Evolutionary conservation across 768 basidiomycete species (phyloP), one percentile per base, ranked within the genome.

Genomic region (Amanita phalloides): DNA sequence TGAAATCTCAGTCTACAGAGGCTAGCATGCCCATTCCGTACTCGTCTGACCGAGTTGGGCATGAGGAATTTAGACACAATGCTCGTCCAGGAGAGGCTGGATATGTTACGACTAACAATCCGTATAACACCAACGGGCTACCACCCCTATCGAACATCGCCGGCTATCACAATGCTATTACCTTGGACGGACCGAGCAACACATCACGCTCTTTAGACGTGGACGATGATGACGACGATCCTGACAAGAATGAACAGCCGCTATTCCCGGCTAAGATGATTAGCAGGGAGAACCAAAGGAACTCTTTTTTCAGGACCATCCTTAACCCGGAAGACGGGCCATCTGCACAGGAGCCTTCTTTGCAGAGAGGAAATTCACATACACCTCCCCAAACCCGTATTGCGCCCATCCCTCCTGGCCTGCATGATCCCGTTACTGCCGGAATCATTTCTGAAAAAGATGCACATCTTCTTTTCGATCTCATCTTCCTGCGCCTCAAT

Each of bases 251-350:
- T 48, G 81, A 83, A 45, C 81, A 84, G 53, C 66, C 70, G 42
- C 76, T 87, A 55, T 86, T 81, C 64, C 88, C 90, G 28, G 84
- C 78, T 37, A 81, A 81, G 60, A 70, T 90, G 55, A 88, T 90
- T 62, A 73, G 78, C 57, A 74, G 71, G 61, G 87, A 90, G 68
- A 81, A 77, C 58, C 71, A 77, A 58, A 73, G 81, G 48, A 82
- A 86, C 57, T 83, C 84, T 2, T 92, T 88, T 71, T 90, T 92
- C 65, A 73, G 82, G 57, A 90, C 86, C 10, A 86, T 92, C 54
- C 79, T 92, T 57, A 86, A 87, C 61, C 83, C 86, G 20, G 77
- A 80, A 58, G 78, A 79, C 51, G 64, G 71, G 45, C 68, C 71
- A 32, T 59, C 67, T 14, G 54, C 68, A 39, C 62, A 70, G 33